These are phyloP conservation scores for Cryptococcus hybrid DNA, from an alignment of 1,284 basidiomycete genomes.

Conservation along the genomic window DNA sequence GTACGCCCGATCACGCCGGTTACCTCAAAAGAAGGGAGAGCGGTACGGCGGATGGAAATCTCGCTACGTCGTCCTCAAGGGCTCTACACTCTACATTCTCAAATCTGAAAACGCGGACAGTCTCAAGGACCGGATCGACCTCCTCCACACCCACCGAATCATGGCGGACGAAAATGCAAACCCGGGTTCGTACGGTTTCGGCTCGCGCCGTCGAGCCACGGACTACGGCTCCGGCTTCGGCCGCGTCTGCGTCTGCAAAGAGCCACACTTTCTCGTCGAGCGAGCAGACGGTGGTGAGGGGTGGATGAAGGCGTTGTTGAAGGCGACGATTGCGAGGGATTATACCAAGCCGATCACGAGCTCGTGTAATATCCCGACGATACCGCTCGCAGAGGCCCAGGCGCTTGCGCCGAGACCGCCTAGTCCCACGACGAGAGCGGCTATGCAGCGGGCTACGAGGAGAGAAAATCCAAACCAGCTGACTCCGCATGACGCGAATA, in stretches of 20 bases:
- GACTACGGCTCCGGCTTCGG: not conserved
- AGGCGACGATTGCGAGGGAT: slow-evolving; percentile 92
- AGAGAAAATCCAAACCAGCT: slow-evolving; percentile 88
- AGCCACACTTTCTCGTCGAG: slow-evolving; percentile 89
- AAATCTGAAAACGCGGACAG: slow-evolving; percentile 81
- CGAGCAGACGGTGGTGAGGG: slow-evolving; percentile 76
- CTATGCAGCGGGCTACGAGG: slow-evolving; percentile 82
- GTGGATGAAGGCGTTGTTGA: slow-evolving; percentile 99
- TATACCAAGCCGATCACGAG: slow-evolving; percentile 91
- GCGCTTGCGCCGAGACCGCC: slow-evolving; percentile 94
- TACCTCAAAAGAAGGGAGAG: slow-evolving; percentile 98
- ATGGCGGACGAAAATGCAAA: slow-evolving; percentile 88
- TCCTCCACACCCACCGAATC: slow-evolving; percentile 82
- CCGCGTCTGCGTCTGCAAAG: slow-evolving; percentile 57
- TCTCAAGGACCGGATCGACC: slow-evolving; percentile 93
- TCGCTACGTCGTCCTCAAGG: slow-evolving; percentile 93
- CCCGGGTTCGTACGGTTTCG: slow-evolving; percentile 93
- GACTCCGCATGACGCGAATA: slow-evolving; percentile 76
- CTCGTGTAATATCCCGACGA: slow-evolving; percentile 95
- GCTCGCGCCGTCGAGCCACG: slow-evolving; percentile 57
- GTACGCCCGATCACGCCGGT: slow-evolving; percentile 78
- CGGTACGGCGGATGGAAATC: slow-evolving; percentile 91
- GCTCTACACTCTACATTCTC: slow-evolving; percentile 81
- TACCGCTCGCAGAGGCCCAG: slow-evolving; percentile 90
- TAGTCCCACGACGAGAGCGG: slow-evolving; percentile 80